Percentiles rank a stretch among this genome's conserved stretches.
Conservation (phyloP, 495 filamentous ascomycete species). For the Friedmanniomyces simplex region DNA sequence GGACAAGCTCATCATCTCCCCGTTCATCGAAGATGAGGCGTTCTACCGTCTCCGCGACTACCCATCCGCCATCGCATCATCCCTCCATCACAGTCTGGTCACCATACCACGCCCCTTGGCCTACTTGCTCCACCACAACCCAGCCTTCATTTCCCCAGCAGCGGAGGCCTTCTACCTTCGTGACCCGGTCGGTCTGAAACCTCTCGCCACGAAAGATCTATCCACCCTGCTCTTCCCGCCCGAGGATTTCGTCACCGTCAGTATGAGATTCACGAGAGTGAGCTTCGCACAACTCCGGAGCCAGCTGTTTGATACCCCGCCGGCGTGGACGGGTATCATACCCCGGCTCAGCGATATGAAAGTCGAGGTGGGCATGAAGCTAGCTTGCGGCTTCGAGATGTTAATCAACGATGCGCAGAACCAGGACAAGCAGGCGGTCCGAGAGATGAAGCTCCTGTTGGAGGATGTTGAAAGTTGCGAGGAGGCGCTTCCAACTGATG, state of each 20-base stretch:
- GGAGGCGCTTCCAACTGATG: slow-evolving; percentile 54
- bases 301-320: slow-evolving; percentile 70
- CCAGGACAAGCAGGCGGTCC: slow-evolving; percentile 51
- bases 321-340: slow-evolving; percentile 44
- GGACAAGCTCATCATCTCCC: slow-evolving; percentile 48
- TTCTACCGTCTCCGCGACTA: slow-evolving; percentile 81
- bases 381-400: slow-evolving; percentile 87
- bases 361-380: slow-evolving; percentile 75
- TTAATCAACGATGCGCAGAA: slow-evolving; percentile 55
- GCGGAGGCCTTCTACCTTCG: slow-evolving; percentile 89
- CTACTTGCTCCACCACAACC: slow-evolving; percentile 62
- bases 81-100: slow-evolving; percentile 59
- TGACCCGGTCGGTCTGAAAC: slow-evolving; percentile 66
- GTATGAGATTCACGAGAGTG: slow-evolving; percentile 71
- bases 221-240: slow-evolving; percentile 54
- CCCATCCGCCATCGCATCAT: slow-evolving; percentile 57
- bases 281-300: slow-evolving; percentile 84
- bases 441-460: slow-evolving; percentile 64
- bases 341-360: slow-evolving; percentile 29
- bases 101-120: slow-evolving; percentile 74
- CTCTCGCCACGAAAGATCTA: slow-evolving; percentile 44
- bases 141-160: slow-evolving; percentile 66
- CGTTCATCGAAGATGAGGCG: slow-evolving; percentile 72
- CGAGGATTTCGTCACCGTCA: slow-evolving; percentile 65
- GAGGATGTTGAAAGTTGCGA: slow-evolving; percentile 59